Conservation (phyloP, 257 asterid species). For the Nyctanthes arbortristis region DNA sequence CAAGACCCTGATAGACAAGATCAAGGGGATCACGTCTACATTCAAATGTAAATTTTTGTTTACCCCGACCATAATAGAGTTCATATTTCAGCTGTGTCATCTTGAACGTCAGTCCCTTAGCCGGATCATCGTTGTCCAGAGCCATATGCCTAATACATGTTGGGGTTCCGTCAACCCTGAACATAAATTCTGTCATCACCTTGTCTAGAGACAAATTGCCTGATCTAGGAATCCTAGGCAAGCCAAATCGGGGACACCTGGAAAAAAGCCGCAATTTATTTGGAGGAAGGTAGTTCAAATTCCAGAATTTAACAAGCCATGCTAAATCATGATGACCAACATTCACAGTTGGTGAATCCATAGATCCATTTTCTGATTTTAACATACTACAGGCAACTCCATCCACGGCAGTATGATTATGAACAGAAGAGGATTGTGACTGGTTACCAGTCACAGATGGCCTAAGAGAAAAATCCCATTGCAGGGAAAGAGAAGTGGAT, state of each 20-base stretch:
- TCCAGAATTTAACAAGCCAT: slow-evolving; percentile 90
- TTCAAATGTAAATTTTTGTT: slow-evolving; percentile 84
- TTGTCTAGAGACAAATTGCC: slow-evolving; percentile 92
- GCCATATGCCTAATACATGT: slow-evolving; percentile 83
- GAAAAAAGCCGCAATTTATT: slow-evolving; percentile 87
- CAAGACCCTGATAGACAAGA: slow-evolving; percentile 92
- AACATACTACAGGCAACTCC: slow-evolving; percentile 44
- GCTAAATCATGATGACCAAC: slow-evolving; percentile 98
- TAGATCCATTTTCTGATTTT: slow-evolving; percentile 43
- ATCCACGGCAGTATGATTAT: slow-evolving; percentile 46
- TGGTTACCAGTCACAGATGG: slow-evolving; percentile 55
- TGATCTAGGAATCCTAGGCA: slow-evolving; percentile 91
- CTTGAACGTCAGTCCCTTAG: slow-evolving; percentile 83
- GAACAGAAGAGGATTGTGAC: slow-evolving; percentile 39
- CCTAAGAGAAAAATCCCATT: slow-evolving; percentile 82
- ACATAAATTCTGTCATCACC: slow-evolving; percentile 98
- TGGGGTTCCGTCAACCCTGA: slow-evolving; percentile 90
- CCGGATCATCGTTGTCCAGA: slow-evolving; percentile 90
- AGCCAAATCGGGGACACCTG: slow-evolving; percentile 97
- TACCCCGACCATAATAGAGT: slow-evolving; percentile 78
- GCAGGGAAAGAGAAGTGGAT: slow-evolving; percentile 85
- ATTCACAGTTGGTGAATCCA: slow-evolving; percentile 69
- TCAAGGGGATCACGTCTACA: slow-evolving; percentile 88
- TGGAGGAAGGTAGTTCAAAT: slow-evolving; percentile 86
- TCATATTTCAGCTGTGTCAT: slow-evolving; percentile 80